Conservation (phyloP, 306 rosid genomes). For the Rosa lucieae region DNA sequence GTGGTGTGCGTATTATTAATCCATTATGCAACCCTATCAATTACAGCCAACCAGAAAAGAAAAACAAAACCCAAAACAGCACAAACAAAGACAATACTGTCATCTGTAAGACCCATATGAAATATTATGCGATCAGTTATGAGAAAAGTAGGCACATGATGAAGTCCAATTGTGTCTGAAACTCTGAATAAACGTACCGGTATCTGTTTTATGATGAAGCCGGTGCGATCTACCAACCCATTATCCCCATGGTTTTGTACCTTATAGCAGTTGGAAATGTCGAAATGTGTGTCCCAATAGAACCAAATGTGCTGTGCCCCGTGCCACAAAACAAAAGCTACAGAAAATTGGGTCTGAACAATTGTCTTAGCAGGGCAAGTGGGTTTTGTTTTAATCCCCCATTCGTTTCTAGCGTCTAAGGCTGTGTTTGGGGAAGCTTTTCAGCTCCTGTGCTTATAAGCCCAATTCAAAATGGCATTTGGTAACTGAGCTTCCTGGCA, state of each 20-base stretch:
- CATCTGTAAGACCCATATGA: neutral
- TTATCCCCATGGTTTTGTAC: neutral
- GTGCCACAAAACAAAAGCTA: constrained; percentile 3
- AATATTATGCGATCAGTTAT: neutral
- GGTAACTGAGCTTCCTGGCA: too few relatives aligned
- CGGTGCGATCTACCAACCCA: neutral
- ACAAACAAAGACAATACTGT: neutral
- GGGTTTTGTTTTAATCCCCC: neutral
- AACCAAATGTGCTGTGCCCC: neutral
- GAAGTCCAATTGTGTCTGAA: neutral
- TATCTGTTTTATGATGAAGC: neutral
- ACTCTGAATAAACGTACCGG: neutral
- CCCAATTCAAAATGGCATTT: too few relatives aligned
- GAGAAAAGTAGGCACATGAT: constrained; percentile 7
- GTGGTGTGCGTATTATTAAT: neutral
- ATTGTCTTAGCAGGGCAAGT: constrained; percentile 8
- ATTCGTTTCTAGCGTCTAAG: neutral
- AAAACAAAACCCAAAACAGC: too few relatives aligned
- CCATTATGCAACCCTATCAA: neutral
- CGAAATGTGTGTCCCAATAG: neutral
- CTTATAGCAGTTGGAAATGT: neutral
- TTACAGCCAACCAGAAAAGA: neutral
- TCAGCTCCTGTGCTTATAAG: too few relatives aligned
- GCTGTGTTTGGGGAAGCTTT: too few relatives aligned
- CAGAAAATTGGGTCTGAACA: neutral